These are phyloP conservation scores for Sporothrix variecibatus DNA, from an alignment of 2,329 filamentous ascomycete genomes.

Conservation along the genomic window DNA sequence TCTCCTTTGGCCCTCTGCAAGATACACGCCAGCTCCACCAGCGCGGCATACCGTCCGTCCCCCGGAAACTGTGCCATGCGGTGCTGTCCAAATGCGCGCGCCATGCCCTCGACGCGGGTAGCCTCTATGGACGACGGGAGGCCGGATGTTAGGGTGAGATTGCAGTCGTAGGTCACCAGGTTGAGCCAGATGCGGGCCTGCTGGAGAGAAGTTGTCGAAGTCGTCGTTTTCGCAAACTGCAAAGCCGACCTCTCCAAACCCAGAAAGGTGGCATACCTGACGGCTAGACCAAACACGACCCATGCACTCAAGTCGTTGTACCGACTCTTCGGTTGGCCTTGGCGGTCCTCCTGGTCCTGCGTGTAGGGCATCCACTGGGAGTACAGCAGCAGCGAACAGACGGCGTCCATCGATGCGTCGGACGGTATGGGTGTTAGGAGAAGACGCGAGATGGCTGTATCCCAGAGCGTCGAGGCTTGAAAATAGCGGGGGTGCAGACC, in stretches of 20 bases:
- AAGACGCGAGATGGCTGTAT: neutral
- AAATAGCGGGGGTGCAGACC: slow-evolving; percentile 4
- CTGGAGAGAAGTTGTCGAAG: neutral
- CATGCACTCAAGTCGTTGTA: slow-evolving; percentile 22
- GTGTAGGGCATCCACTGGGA: slow-evolving; percentile 21
- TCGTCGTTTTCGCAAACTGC: neutral
- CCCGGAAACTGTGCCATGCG: slow-evolving; percentile 8
- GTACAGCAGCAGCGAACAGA: slow-evolving; percentile 10
- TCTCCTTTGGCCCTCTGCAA: slow-evolving; percentile 1
- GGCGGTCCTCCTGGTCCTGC: neutral
- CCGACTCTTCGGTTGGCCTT: neutral
- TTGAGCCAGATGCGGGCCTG: slow-evolving; percentile 18
- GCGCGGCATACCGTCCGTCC: slow-evolving; percentile 13
- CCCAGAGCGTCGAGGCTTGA: neutral
- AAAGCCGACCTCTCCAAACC: neutral
- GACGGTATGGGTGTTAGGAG: neutral
- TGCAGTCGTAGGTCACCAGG: slow-evolving; percentile 22
- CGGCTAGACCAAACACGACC: slow-evolving; percentile 17
- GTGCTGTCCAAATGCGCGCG: neutral
- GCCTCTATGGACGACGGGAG: slow-evolving; percentile 12
- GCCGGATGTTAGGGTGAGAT: slow-evolving; percentile 15
- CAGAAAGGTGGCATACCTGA: slow-evolving; percentile 11
- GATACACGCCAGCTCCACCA: slow-evolving; percentile 16
- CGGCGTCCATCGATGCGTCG: neutral
- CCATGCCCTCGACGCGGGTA: neutral